phyloP scores from a whole-genome alignment of 345 rosid species.

The Geranium rotundifolium region DNA sequence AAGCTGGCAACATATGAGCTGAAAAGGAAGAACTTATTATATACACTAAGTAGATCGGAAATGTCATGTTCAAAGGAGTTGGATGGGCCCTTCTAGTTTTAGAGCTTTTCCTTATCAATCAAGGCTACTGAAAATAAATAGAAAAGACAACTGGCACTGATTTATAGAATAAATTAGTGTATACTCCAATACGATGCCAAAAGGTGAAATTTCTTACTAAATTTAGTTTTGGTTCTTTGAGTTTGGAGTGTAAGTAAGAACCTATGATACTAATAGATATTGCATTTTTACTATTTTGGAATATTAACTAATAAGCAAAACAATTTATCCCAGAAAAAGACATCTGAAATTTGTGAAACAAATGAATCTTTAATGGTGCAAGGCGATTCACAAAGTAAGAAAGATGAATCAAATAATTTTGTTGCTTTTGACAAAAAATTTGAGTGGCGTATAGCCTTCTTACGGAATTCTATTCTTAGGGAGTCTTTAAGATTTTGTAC shows the following conservation, averaged over 20 bases:
- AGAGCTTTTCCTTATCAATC: not conserved
- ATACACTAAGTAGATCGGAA: not conserved
- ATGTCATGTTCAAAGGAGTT: not conserved
- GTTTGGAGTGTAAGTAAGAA: not conserved
- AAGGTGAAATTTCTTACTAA: not conserved
- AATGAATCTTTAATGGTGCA: not conserved
- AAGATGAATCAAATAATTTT: not conserved
- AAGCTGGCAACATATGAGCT: not conserved
- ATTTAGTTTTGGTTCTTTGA: not conserved
- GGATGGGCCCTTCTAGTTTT: not conserved
- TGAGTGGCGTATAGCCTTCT: not conserved
- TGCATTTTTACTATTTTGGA: not conserved
- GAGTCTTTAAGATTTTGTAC: not conserved
- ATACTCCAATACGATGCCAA: not conserved
- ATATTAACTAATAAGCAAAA: not conserved
- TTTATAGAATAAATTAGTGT: not conserved
- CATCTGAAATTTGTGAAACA: not conserved
- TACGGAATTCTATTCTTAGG: not conserved
- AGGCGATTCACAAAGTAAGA: not conserved
- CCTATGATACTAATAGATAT: not conserved
- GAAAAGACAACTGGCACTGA: not conserved
- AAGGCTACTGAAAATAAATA: not conserved
- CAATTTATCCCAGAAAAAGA: not conserved
- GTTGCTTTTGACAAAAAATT: not conserved
- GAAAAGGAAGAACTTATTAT: not conserved